Evolutionary conservation across 192 early-diverging fungal genomes (phyloP), one percentile per base, ranked within the genome.

Genomic region (Backusella macrospora): DNA sequence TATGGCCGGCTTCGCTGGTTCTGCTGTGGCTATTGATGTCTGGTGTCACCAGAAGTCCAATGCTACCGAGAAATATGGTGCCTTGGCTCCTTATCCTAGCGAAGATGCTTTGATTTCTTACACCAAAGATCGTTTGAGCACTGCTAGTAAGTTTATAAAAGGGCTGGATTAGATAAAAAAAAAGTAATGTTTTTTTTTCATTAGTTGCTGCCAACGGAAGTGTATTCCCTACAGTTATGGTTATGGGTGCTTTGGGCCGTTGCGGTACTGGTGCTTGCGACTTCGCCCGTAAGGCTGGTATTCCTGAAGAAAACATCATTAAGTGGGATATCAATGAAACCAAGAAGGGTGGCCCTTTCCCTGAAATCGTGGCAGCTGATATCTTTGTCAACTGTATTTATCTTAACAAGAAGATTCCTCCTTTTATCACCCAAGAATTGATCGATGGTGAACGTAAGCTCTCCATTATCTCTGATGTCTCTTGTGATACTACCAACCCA

Each of bases 361-460:
- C 81, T 43, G 92, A 97, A 82, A 98, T 99, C 67, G 82, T 94
- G 77, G 84, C 90, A 43, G 80, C 85, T 44, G 96, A 99, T 80
- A 93, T 98, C 76, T 99, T 99, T 85, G 90, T 99, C 91, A 99
- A 99, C 90, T 99, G 95, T 87, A 99, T 99, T 85, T 99, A 99
- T 78, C 89, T 99, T 70, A 92, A 87, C 78, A 80, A 91, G 47
- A 86, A 91, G 78, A 99, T 99, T 73, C 96, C 96, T 66, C 96
- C 97, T 39, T 99, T 99, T 79, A 76, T 99, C 78, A 97, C 95
- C 26, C 88, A 86, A 71, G 89, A 92, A 65, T 86, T 91, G 88
- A 81, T 95, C 62, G 90, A 92, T 72, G 76, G 72, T 63, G 81
- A 87, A 45, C 87, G 96, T 65, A 86, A 86, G 52, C 75, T 99